Evolutionary conservation across 169 alveolate genomes (phyloP).

Genomic region (Theileria equi): DNA sequence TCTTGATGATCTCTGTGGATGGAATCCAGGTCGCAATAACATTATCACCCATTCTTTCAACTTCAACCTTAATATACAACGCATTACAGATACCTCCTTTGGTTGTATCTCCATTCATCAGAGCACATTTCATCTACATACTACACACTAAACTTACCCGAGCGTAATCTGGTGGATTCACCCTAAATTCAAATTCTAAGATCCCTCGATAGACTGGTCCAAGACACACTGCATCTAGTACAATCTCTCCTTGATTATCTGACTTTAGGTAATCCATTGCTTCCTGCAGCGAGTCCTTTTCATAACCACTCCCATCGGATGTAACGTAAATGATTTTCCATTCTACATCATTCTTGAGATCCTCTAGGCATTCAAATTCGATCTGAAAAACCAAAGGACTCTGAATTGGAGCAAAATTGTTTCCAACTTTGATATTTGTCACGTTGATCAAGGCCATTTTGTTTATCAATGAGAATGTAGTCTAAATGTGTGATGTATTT

Average conservation of each 20-base stretch:
- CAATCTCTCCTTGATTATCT: slow-evolving; percentile 83
- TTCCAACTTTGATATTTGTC: slow-evolving; percentile 87
- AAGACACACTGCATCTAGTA: slow-evolving; percentile 90
- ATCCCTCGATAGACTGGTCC: slow-evolving; percentile 92
- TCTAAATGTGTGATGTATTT: no score
- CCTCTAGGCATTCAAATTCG: slow-evolving; percentile 88
- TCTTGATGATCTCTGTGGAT: no score
- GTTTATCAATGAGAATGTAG: no score
- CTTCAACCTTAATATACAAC: no score
- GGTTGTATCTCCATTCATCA: no score
- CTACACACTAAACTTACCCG: slow-evolving; percentile 63
- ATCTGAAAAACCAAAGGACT: slow-evolving; percentile 90
- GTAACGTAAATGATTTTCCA: slow-evolving; percentile 87
- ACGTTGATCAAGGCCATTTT: slow-evolving; percentile 93
- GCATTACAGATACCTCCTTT: no score
- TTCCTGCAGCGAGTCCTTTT: slow-evolving; percentile 65
- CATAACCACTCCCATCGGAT: slow-evolving; percentile 67
- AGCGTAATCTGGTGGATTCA: slow-evolving; percentile 89
- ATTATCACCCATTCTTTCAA: no score
- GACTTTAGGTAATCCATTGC: slow-evolving; percentile 10
- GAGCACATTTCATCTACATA: no score
- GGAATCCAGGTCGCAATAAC: no score
- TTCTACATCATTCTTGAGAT: slow-evolving; percentile 88
- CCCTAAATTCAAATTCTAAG: slow-evolving; percentile 89
- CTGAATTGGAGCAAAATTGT: slow-evolving; percentile 86